Percentiles rank a stretch among this genome's conserved stretches.
phyloP scores from a whole-genome alignment of 139 green algal genomes.

The Tetradesmus obliquus region DNA sequence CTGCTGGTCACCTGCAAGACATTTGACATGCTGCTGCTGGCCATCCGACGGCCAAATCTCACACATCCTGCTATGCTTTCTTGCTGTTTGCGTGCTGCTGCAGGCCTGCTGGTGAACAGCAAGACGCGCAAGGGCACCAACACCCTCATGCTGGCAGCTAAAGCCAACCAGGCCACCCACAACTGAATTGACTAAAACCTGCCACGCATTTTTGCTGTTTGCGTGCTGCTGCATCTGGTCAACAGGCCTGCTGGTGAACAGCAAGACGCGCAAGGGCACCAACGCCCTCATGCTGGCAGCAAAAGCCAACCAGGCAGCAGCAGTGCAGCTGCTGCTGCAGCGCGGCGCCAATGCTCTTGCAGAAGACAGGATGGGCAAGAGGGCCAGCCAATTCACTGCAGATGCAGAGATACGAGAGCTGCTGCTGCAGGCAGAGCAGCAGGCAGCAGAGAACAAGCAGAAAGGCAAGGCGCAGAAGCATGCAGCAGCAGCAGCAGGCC shows the following conservation, averaged over 20 bases:
- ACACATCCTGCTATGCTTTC: no score
- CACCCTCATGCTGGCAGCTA: conserved; percentile 72
- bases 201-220: no score
- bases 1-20: no score
- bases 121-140: conserved; percentile 79
- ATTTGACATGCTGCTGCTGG: no score
- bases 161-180: conserved; percentile 67
- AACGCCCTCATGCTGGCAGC: conserved; percentile 76
- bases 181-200: no score
- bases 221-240: no score
- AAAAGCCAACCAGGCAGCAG: conserved; percentile 61
- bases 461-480: background rate
- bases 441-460: conserved; percentile 12
- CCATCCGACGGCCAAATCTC: no score
- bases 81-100: background rate
- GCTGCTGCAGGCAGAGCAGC: conserved; percentile 32
- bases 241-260: conserved; percentile 64
- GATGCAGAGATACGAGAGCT: conserved; percentile 38
- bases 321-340: conserved; percentile 74
- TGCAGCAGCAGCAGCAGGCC: background rate
- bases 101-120: conserved; percentile 63
- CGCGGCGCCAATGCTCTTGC: conserved; percentile 69
- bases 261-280: conserved; percentile 76
- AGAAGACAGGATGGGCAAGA: conserved; percentile 65
- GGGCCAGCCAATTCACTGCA: conserved; percentile 59